phyloP scores from a whole-genome alignment of 345 rosid species.

The Brassica rapa region DNA sequence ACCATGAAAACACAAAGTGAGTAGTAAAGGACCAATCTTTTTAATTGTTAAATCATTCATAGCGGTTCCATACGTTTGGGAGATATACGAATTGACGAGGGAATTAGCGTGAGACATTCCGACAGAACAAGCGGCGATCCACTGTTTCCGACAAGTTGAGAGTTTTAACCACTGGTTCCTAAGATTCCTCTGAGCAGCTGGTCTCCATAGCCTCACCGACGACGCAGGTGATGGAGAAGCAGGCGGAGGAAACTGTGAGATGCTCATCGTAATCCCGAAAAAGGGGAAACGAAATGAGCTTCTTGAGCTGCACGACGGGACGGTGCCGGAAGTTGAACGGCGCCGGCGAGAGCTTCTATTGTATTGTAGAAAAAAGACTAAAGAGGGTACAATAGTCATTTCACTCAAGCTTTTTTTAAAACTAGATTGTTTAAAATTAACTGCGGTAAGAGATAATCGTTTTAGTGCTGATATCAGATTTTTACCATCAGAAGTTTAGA shows the following conservation, averaged over 20 bases:
- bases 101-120: slow-evolving; percentile 77
- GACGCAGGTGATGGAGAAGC: slow-evolving; percentile 42
- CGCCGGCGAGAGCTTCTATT: too few relatives aligned
- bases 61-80: slow-evolving; percentile 51
- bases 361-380: too few relatives aligned
- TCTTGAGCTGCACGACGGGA: too few relatives aligned
- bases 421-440: background rate
- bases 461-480: background rate
- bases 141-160: slow-evolving; percentile 52
- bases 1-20: background rate
- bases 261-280: slow-evolving; percentile 10
- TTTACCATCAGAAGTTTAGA: background rate
- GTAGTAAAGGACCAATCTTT: background rate
- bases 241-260: slow-evolving; percentile 28
- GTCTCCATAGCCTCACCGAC: slow-evolving; percentile 73
- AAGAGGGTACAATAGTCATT: too few relatives aligned
- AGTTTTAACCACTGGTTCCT: slow-evolving; percentile 91
- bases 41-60: background rate
- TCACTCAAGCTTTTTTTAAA: too few relatives aligned
- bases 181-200: slow-evolving; percentile 82
- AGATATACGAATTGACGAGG: slow-evolving; percentile 70
- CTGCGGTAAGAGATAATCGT: too few relatives aligned
- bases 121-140: slow-evolving; percentile 57
- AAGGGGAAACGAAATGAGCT: background rate
- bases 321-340: too few relatives aligned